Conservation (phyloP, 176 grass and related monocot genomes). For the Cymbopogon citratus region DNA sequence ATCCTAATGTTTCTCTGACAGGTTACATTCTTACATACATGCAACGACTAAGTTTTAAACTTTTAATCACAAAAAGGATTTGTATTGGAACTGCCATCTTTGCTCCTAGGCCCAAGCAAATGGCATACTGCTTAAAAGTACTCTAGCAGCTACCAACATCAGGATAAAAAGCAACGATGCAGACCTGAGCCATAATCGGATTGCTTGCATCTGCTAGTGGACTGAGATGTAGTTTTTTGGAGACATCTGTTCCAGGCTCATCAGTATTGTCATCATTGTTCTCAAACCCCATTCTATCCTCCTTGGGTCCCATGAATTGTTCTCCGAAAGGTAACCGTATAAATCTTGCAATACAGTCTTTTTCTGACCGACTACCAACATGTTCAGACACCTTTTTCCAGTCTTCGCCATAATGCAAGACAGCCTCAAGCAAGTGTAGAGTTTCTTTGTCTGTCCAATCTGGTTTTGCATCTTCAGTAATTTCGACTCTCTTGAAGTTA, state of each 20-base stretch:
- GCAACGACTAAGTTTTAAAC: no score
- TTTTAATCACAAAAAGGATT: background rate
- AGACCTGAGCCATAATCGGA: slow-evolving; percentile 94
- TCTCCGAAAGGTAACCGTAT: slow-evolving; percentile 82
- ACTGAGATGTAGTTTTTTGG: slow-evolving; percentile 56
- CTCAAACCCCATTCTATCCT: slow-evolving; percentile 34
- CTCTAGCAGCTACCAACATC: background rate
- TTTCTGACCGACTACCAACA: slow-evolving; percentile 78
- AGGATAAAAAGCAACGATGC: background rate
- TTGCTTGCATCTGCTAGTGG: slow-evolving; percentile 93
- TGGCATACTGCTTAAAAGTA: background rate
- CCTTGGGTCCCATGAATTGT: slow-evolving; percentile 72
- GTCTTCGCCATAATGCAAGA: slow-evolving; percentile 83
- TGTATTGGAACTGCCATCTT: background rate
- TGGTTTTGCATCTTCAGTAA: slow-evolving; percentile 70
- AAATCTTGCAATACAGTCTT: slow-evolving; percentile 91
- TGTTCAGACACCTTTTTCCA: slow-evolving; percentile 94
- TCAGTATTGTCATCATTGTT: slow-evolving; percentile 32
- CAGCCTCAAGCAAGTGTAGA: slow-evolving; percentile 92
- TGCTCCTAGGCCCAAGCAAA: background rate
- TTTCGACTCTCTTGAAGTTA: slow-evolving; percentile 84
- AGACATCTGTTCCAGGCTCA: slow-evolving; percentile 37
- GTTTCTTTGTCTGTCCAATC: slow-evolving; percentile 99
- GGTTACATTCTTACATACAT: no score
- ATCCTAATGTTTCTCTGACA: background rate